These are phyloP conservation scores for Auricularia heimuer DNA, from an alignment of 768 basidiomycete genomes.

Conservation along the genomic window DNA sequence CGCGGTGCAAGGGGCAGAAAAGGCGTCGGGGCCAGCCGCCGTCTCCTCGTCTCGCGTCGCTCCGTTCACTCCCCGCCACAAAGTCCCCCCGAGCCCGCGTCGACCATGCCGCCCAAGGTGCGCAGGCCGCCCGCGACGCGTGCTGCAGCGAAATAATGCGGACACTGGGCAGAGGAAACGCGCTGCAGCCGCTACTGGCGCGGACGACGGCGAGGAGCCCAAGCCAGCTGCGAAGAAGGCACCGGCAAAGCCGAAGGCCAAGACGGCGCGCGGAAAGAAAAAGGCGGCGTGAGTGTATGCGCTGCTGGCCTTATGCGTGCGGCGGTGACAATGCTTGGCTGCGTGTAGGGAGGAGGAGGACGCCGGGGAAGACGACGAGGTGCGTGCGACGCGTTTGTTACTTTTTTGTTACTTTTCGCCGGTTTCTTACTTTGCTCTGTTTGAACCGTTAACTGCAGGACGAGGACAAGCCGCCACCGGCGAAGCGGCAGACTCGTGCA, in stretches of 20 bases:
- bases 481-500: background rate
- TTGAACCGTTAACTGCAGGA: background rate
- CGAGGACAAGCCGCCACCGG: background rate
- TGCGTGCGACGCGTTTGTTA: background rate
- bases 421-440: too few relatives aligned
- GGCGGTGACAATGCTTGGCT: background rate
- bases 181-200: conserved; percentile 27
- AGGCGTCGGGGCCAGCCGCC: background rate
- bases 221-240: conserved; percentile 35
- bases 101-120: conserved; percentile 18
- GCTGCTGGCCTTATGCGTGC: background rate
- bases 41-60: background rate
- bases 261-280: conserved; percentile 1
- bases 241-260: conserved; percentile 20
- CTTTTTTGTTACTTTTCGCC: too few relatives aligned
- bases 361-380: background rate
- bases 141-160: background rate
- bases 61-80: background rate
- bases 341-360: background rate
- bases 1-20: background rate
- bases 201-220: conserved; percentile 26
- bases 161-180: conserved; percentile 45
- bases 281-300: background rate
- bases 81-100: background rate
- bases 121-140: background rate